Base-by-base conservation (phyloP, 345 rosid genomes). In the Cardamine chenopodiifolia region DNA sequence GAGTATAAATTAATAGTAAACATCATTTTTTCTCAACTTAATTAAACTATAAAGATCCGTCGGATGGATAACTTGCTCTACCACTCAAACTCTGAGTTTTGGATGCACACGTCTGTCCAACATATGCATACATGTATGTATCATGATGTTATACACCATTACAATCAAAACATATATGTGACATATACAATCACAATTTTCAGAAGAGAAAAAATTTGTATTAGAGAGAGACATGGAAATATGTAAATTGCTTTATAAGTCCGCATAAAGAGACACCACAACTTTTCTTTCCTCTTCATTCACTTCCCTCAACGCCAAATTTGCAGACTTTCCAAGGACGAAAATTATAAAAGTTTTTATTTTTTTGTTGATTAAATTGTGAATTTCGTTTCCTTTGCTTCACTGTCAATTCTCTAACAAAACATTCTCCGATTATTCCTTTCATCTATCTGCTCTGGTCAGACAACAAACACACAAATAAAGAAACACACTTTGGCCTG, bases 201-300 rank as follows among this genome's bases (percentile, higher is more conserved):
- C 71, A 23, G 53, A 23, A 8, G n/a, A 7, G 6, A 45, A 35
- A n/a, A 44, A 44, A 6, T 15, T 5, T 44, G 47, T 44, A n/a
- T 44, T n/a, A 44, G 62, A 64, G 58, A 34, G 18, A 19, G 85
- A 83, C 82, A 74, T 82, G 71, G 78, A 84, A n/a, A n/a, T n/a
- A n/a, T n/a, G n/a, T n/a, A n/a, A n/a, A 84, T 81, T 72, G 58
- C 86, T 83, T 77, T 65, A 55, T 40, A 73, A 78, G 70, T 81
- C 79, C 80, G 78, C 77, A 70, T 58, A 70, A 76, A 74, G 73
- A 82, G 83, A 83, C 73, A 50, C 74, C 60, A 62, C 81, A 64
- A 72, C 75, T 82, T 64, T 70, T 57, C 66, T 63, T 50, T 64
- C 62, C 70, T 73, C 76, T 60, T 45, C 77, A 59, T 66, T 71